These are phyloP conservation scores for Flueggea neowawraea DNA, from an alignment of 441 rosid genomes.

Conservation along the genomic window DNA sequence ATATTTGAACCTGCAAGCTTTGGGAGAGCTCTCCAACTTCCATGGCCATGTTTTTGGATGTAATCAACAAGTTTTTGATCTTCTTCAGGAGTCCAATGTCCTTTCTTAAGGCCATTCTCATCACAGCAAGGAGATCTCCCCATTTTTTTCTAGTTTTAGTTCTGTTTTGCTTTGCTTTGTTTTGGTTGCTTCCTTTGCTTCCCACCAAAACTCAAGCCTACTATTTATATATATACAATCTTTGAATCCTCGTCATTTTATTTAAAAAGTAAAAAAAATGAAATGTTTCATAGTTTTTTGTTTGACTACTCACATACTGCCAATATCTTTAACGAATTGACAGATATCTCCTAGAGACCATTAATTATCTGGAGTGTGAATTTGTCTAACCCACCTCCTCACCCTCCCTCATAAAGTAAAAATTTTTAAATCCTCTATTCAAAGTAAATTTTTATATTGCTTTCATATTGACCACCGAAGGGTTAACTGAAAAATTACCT, in stretches of 20 bases:
- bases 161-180: too few relatives aligned
- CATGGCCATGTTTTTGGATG: constrained; percentile 83
- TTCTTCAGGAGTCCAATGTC: constrained; percentile 96
- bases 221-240: constrained; percentile 42
- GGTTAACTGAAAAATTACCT: too few relatives aligned
- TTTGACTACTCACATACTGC: too few relatives aligned
- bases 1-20: constrained; percentile 51
- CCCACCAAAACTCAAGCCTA: constrained; percentile 25
- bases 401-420: too few relatives aligned
- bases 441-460: too few relatives aligned
- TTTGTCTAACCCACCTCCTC: too few relatives aligned
- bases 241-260: neutral
- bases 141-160: constrained; percentile 27
- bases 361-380: too few relatives aligned
- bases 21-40: constrained; percentile 97
- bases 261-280: neutral
- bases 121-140: constrained; percentile 87
- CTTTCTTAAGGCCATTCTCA: constrained; percentile 90
- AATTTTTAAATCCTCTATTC: too few relatives aligned
- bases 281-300: too few relatives aligned
- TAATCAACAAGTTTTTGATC: constrained; percentile 69
- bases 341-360: too few relatives aligned
- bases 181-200: constrained; percentile 6
- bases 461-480: too few relatives aligned
- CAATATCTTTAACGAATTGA: too few relatives aligned